Base-by-base conservation (phyloP, 2,329 filamentous ascomycete genomes). In the Berkeleyomyces rouxiae region DNA sequence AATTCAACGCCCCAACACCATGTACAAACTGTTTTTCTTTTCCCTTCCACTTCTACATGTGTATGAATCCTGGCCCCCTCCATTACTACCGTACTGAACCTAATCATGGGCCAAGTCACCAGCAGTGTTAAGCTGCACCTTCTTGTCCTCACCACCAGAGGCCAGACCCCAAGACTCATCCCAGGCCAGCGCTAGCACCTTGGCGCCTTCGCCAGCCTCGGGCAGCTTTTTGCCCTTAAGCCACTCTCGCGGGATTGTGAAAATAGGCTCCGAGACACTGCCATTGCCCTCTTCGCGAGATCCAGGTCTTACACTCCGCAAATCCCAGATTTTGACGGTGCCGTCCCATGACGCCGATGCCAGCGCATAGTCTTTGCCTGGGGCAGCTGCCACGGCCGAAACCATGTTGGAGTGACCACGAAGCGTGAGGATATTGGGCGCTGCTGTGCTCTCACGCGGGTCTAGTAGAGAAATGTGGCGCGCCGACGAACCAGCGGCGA, bases 401-500 rank as follows among this genome's bases (percentile, higher is more conserved):
- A 85, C 78, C 75, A 82, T 82, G 75, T 96, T 96, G 65, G 83
- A 83, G 75, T 97, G 92, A 0, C 92, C 92, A 42, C 90, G 82
- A 23, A 96, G 82, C n/a, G 90, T 96, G 84, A 96, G 88, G 47
- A 90, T 88, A 9, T 86, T 83, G 33, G 92, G 87, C 1, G 84
- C 81, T 1, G 84, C 81, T 3, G 90, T 87, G 3, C 85, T 87
- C 39, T 83, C 86, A 61, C 93, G 84, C 3, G 92, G 92, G 72
- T 99, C 93, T 67, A 97, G 82, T n/a, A 99, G 80, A 0, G 90
- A 92, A 70, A 99, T 88, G 74, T 95, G 89, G 63, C 90, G 81
- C 31, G 89, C 88, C 13, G 86, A 86, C 1, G 89, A 95, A 64
- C 91, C 93, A 31, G 89, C 86, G 2, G 83, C 83, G 62, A 86